Base-by-base conservation (phyloP, 106 monocot species). In the Alisma plantagoaquatica region DNA sequence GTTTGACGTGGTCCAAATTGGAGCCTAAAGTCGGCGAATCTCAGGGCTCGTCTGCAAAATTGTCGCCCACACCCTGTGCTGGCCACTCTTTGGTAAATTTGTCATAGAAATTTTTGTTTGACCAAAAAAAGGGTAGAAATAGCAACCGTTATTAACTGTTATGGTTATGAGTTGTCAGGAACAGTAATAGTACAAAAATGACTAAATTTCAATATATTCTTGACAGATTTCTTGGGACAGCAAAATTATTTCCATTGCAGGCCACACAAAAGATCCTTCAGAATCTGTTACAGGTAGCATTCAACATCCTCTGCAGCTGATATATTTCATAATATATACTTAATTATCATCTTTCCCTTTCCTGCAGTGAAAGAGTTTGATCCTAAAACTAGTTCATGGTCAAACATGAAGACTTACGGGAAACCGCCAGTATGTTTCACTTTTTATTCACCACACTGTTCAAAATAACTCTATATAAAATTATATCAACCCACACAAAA, bases 181-280 rank as follows among this genome's bases (percentile, higher is more conserved):
- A 10, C 43, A 12, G 26, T 23, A 16, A 15, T 59, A 45, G 4
- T 20, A 41, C 28, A 10, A 24, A 17, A 14, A 17, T 43, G 23
- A 22, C 11, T 18, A 12, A 14, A 16, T 27, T 57, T 3, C 46
- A 56, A 2, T 15, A 16, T 9, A 22, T 61, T 11, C 23, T 3
- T 12, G 21, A 69, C 67, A 99, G 98, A 70, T 99, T 31, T 46
- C 98, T 26, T 91, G 85, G 82, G 73, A 63, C 46, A 77, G 75
- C 73, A 99, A 90, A 65, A 72, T 99, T 61, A 29, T 99, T 59
- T 85, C 79, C 42, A 53, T 99, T 73, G 90, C 71, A 43, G 98
- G 98, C n/a, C 98, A 91, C 59, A 80, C 98, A 58, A 99, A 99
- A 70, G 90, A 90, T 73, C 85, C 86, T 70, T 79, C 90, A 44